Percentiles rank a stretch among this genome's conserved stretches.
These are phyloP conservation scores for Cochlearia excelsa DNA, from an alignment of 345 rosid species.

Conservation along the genomic window DNA sequence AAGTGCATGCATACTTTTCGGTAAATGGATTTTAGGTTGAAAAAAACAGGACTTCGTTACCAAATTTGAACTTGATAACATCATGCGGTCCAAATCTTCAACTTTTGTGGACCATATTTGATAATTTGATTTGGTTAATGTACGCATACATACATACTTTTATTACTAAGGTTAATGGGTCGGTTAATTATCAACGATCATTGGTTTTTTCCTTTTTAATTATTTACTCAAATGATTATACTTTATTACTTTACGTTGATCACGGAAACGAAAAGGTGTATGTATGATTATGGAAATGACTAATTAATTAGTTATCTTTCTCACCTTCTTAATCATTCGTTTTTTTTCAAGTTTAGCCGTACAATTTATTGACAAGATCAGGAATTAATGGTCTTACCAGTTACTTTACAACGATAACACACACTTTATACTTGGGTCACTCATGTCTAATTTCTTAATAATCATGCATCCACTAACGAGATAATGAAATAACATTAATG, in stretches of 20 bases:
- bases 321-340: background rate
- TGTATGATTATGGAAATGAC: slow-evolving; percentile 18
- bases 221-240: slow-evolving; percentile 3
- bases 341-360: background rate
- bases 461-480: slow-evolving; percentile 19
- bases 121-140: slow-evolving; percentile 16
- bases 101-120: slow-evolving; percentile 30
- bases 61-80: slow-evolving; percentile 29
- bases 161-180: slow-evolving; percentile 11
- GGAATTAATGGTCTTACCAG: slow-evolving; percentile 22
- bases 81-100: slow-evolving; percentile 31
- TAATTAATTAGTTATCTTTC: background rate
- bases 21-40: slow-evolving; percentile 31
- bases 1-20: slow-evolving; percentile 10
- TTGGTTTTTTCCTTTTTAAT: slow-evolving; percentile 18
- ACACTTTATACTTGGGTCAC: slow-evolving; percentile 6
- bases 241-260: slow-evolving; percentile 16
- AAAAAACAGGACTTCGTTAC: slow-evolving; percentile 25
- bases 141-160: slow-evolving; percentile 6
- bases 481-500: background rate
- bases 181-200: slow-evolving; percentile 20
- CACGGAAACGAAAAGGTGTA: slow-evolving; percentile 19
- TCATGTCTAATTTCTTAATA: slow-evolving; percentile 1
- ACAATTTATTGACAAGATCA: slow-evolving; percentile 7
- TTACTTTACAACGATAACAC: background rate